Base-by-base conservation (phyloP, 2,329 filamentous ascomycete species). In the Zymoseptoria pseudotritici region DNA sequence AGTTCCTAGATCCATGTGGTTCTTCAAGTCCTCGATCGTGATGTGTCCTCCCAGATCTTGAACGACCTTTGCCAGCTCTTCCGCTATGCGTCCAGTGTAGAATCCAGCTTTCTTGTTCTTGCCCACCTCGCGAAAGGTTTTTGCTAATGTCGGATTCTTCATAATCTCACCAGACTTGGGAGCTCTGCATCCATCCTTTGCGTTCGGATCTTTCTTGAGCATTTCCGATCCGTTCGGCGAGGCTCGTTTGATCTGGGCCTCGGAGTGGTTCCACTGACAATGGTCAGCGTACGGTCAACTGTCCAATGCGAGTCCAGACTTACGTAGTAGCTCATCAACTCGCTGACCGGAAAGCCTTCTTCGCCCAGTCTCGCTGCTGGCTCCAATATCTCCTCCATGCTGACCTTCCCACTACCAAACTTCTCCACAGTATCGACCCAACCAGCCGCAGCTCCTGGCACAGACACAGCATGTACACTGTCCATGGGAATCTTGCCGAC, bases 391-490 rank as follows among this genome's bases (percentile, higher is more conserved):
- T 95, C 85, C 66, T 85, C 83, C 76, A 97, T 67, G 8, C 80
- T 84, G 13, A 97, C 69, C 71, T 88, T 95, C 2, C 91, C 90
- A 73, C 92, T 97, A 17, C 94, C 94, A 70, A 97, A 96, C 57
- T 84, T 85, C 74, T 92, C 87, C 0, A 97, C 82, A 0, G 89
- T 87, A 74, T 99, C 94, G 22, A 90, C 86, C 94, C 94, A 99
- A 0, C 93, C 94, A 0, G 91, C 94, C 0, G 94, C 85, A 1
- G 94, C 92, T 5, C 94, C 94, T 0, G 94, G 94, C 0, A 94
- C 87, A 1, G 92, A 96, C 0, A 91, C 90, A 9, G 91, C 82
- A 71, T 95, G 89, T 13, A 90, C 86, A 70, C 87, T 93, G 36
- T 77, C 75, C 77, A 88, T 84, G 17, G 92, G 91, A 31, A 97